A percentile compares a stretch with the other conserved stretches of the same genome.
phyloP scores from a whole-genome alignment of 495 filamentous ascomycete genomes.

The Xylaria palmicola region DNA sequence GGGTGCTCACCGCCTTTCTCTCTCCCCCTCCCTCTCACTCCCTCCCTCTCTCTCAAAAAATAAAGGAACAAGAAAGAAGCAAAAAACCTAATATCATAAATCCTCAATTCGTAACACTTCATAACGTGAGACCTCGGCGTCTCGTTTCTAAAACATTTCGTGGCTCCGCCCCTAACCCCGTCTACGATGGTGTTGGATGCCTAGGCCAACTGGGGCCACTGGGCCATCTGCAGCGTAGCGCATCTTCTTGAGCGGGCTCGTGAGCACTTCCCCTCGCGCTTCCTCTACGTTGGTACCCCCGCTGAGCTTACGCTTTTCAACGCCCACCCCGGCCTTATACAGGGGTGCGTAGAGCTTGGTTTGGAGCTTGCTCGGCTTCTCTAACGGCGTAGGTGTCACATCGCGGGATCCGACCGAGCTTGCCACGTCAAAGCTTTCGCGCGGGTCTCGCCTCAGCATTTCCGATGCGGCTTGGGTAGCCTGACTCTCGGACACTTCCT shows the following conservation, averaged over 20 bases:
- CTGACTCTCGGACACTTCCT: constrained; percentile 47
- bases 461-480: constrained; percentile 55
- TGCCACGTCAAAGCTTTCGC: constrained; percentile 50
- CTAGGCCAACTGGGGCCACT: constrained; percentile 67
- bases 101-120: constrained; percentile 13
- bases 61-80: too few species aligned
- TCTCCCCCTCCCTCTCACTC: neutral
- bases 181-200: constrained; percentile 51
- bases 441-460: constrained; percentile 54
- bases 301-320: constrained; percentile 60
- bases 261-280: constrained; percentile 25
- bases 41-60: too few species aligned
- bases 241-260: constrained; percentile 59
- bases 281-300: constrained; percentile 42
- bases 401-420: constrained; percentile 44
- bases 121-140: neutral
- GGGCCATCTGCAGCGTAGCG: constrained; percentile 46
- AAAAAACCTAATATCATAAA: constrained; percentile 11
- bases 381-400: constrained; percentile 41
- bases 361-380: constrained; percentile 52
- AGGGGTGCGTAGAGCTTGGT: constrained; percentile 68
- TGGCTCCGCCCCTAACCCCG: neutral
- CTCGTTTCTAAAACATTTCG: neutral
- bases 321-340: constrained; percentile 51
- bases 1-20: too few species aligned